phyloP scores from a whole-genome alignment of 371 early-diverging fungal species.

The Mucor sp. region DNA sequence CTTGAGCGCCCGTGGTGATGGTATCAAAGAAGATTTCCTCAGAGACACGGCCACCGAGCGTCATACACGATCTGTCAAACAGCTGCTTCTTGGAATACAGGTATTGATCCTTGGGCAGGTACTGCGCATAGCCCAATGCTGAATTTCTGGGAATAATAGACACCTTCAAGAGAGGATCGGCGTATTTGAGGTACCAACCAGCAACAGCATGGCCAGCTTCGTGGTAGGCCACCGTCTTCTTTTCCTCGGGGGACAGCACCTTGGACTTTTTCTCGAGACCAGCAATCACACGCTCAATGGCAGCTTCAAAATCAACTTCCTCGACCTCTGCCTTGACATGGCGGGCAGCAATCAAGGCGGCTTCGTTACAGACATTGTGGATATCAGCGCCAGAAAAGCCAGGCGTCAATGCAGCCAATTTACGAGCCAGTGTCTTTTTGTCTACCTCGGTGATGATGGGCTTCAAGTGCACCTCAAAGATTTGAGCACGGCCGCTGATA shows the following conservation, averaged over 20 bases:
- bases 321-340: constrained; percentile 69
- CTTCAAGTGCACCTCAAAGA: constrained; percentile 94
- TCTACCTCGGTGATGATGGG: constrained; percentile 92
- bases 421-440: constrained; percentile 68
- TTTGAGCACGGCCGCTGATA: constrained; percentile 92
- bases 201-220: constrained; percentile 99
- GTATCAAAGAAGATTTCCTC: constrained; percentile 91
- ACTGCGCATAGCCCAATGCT: constrained; percentile 98
- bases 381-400: constrained; percentile 98
- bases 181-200: constrained; percentile 95
- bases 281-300: constrained; percentile 97
- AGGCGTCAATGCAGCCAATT: constrained; percentile 93
- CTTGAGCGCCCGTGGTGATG: constrained; percentile 89
- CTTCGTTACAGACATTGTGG: constrained; percentile 98
- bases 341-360: constrained; percentile 96
- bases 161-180: constrained; percentile 95
- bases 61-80: constrained; percentile 97
- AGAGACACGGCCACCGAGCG: constrained; percentile 92
- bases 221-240: constrained; percentile 98
- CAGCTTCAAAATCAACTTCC: constrained; percentile 91
- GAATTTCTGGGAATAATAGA: constrained; percentile 96
- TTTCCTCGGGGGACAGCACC: constrained; percentile 95
- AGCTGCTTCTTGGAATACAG: constrained; percentile 91
- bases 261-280: constrained; percentile 97
- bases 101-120: constrained; percentile 96